Conservation (phyloP, 176 grass and related monocot genomes). For the Juncus inflexus region DNA sequence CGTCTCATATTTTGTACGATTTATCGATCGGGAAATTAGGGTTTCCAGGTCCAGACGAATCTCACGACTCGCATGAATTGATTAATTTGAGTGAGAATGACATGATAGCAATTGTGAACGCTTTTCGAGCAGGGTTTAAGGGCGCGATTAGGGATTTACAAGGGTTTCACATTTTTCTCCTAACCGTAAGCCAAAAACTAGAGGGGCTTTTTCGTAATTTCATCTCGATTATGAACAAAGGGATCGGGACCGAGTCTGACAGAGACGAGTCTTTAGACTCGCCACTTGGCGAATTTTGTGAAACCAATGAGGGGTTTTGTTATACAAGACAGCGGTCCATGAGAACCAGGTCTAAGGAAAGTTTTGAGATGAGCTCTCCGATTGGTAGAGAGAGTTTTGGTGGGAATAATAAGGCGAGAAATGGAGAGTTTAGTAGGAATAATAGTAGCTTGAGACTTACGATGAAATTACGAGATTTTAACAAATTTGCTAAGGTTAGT, state of each 20-base stretch:
- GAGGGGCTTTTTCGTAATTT: conserved; percentile 65
- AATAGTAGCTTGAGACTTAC: conserved; percentile 67
- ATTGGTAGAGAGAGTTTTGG: conserved; percentile 57
- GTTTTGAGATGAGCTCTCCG: conserved; percentile 50
- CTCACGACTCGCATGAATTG: conserved; percentile 32
- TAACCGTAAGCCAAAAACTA: conserved; percentile 82
- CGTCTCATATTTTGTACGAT: conserved; percentile 78
- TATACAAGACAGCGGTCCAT: conserved; percentile 35
- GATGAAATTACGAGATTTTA: conserved; percentile 83
- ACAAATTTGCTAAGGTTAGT: conserved; percentile 84
- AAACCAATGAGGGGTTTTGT: conserved; percentile 36
- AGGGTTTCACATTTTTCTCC: conserved; percentile 78
- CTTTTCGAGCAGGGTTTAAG: conserved; percentile 78
- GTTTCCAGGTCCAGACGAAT: conserved; percentile 42
- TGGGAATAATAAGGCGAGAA: conserved; percentile 34
- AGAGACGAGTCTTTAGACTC: conserved; percentile 48
- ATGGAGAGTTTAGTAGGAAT: conserved; percentile 46
- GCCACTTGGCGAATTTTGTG: conserved; percentile 2
- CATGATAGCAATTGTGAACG: conserved; percentile 47
- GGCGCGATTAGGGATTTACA: conserved; percentile 74
- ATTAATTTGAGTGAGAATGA: conserved; percentile 54
- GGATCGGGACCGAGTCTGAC: conserved; percentile 40
- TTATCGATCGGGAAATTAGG: conserved; percentile 78
- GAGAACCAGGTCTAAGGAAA: conserved; percentile 47
- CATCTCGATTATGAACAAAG: conserved; percentile 61